phyloP scores from a whole-genome alignment of 106 monocot genomes.

The Gastrodia elata region DNA sequence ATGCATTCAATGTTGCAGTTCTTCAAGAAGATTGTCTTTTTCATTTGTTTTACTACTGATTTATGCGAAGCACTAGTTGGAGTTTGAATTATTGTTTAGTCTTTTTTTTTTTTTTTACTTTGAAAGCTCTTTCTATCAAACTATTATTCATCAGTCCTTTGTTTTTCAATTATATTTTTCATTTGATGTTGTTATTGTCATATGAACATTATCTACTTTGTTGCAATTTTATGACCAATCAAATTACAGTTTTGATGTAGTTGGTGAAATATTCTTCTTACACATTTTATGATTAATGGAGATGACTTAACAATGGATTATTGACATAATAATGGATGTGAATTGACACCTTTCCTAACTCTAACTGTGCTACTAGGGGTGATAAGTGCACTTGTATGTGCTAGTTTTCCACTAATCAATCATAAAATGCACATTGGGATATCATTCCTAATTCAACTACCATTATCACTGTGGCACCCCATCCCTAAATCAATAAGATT shows the following conservation, averaged over 20 bases:
- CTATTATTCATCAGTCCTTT: neutral
- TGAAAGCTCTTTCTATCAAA: neutral
- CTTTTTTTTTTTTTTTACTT: too few relatives aligned
- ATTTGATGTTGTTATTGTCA: neutral
- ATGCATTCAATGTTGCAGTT: conserved; percentile 12
- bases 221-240: too few relatives aligned
- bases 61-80: neutral
- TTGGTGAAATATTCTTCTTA: neutral
- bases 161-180: neutral
- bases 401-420: too few relatives aligned
- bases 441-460: too few relatives aligned
- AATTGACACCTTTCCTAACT: too few relatives aligned
- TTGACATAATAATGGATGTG: neutral
- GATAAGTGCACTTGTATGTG: too few relatives aligned
- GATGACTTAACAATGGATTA: too few relatives aligned
- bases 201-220: neutral
- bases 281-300: neutral
- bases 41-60: neutral
- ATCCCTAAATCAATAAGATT: too few relatives aligned
- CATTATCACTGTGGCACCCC: too few relatives aligned
- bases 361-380: too few relatives aligned
- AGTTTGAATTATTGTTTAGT: neutral
- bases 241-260: neutral
- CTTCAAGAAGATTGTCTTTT: neutral
- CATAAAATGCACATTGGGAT: too few relatives aligned